A percentile compares a stretch with the other conserved stretches of the same genome.
phyloP scores from a whole-genome alignment of 192 early-diverging fungal genomes.

The Dissophora globulifera region DNA sequence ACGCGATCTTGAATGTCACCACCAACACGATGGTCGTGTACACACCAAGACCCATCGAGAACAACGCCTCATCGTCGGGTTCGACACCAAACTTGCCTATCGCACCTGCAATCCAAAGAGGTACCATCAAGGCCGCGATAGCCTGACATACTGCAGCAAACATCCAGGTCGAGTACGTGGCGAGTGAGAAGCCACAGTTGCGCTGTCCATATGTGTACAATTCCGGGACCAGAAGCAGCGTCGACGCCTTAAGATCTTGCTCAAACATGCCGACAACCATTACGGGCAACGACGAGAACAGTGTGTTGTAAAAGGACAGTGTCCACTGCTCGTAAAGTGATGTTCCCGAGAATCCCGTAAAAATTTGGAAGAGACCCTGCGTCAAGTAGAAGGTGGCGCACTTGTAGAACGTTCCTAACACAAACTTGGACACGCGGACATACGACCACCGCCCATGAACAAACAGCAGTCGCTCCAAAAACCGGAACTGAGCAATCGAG shows the following conservation, averaged over 20 bases:
- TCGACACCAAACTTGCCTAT: slow-evolving; percentile 47
- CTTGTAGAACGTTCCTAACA: slow-evolving; percentile 91
- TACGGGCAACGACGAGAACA: slow-evolving; percentile 84
- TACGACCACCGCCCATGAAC: slow-evolving; percentile 94
- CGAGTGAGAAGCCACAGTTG: slow-evolving; percentile 65
- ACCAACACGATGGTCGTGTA: slow-evolving; percentile 72
- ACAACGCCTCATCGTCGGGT: slow-evolving; percentile 64
- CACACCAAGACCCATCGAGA: slow-evolving; percentile 62
- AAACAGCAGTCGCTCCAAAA: slow-evolving; percentile 80
- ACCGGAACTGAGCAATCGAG: slow-evolving; percentile 91
- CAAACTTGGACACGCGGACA: slow-evolving; percentile 80
- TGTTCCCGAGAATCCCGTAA: slow-evolving; percentile 79
- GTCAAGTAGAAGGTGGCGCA: slow-evolving; percentile 82
- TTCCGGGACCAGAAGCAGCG: slow-evolving; percentile 74
- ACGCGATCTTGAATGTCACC: slow-evolving; percentile 77
- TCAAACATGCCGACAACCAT: slow-evolving; percentile 86
- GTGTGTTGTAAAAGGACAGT: slow-evolving; percentile 83
- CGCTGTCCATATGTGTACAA: slow-evolving; percentile 73
- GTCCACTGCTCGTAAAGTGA: slow-evolving; percentile 82
- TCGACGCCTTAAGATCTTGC: slow-evolving; percentile 76
- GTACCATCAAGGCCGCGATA: slow-evolving; percentile 58
- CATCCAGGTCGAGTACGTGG: slow-evolving; percentile 65
- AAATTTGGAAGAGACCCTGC: slow-evolving; percentile 81
- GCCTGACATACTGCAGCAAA: slow-evolving; percentile 65
- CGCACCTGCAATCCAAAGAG: slow-evolving; percentile 62